A percentile compares a stretch with the other conserved stretches of the same genome.
Conservation (phyloP, 2,329 filamentous ascomycete genomes). For the Botrytis deweyae region DNA sequence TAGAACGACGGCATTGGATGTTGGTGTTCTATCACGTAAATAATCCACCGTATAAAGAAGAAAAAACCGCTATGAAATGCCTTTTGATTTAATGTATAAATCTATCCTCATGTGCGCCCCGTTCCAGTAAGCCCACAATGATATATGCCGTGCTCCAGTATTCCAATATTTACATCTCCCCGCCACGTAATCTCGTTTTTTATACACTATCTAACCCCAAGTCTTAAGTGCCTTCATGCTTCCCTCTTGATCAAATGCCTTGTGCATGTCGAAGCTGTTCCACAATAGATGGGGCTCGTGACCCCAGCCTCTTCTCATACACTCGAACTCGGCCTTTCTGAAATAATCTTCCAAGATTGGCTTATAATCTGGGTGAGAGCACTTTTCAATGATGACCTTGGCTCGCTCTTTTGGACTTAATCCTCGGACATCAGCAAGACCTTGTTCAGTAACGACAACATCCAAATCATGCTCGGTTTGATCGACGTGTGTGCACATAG, state of each 20-base stretch:
- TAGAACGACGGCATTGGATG: not conserved
- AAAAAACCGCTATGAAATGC: not conserved
- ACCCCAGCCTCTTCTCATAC: conserved; percentile 80
- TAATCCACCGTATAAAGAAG: not conserved
- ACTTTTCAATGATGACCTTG: conserved; percentile 82
- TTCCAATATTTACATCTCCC: not conserved
- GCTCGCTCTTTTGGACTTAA: conserved; percentile 77
- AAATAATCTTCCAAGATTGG: conserved; percentile 82
- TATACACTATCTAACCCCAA: conserved; percentile 32
- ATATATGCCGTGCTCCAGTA: not conserved
- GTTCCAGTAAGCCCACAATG: conserved; percentile 11
- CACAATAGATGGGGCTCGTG: conserved; percentile 87
- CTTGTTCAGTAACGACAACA: conserved; percentile 74
- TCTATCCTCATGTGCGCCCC: not conserved
- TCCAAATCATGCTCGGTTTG: conserved; percentile 93
- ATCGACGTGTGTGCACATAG: conserved; percentile 89
- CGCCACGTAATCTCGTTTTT: not conserved
- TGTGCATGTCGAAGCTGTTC: conserved; percentile 87
- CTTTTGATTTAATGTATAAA: not conserved
- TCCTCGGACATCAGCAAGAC: conserved; percentile 81
- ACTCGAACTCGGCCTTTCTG: conserved; percentile 82
- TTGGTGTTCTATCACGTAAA: not conserved
- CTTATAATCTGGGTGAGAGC: conserved; percentile 79
- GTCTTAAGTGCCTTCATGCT: conserved; percentile 63
- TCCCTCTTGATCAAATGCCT: conserved; percentile 75